Evolutionary conservation across 2,329 filamentous ascomycete species (phyloP).

Genomic region (Clathrospora elynae): DNA sequence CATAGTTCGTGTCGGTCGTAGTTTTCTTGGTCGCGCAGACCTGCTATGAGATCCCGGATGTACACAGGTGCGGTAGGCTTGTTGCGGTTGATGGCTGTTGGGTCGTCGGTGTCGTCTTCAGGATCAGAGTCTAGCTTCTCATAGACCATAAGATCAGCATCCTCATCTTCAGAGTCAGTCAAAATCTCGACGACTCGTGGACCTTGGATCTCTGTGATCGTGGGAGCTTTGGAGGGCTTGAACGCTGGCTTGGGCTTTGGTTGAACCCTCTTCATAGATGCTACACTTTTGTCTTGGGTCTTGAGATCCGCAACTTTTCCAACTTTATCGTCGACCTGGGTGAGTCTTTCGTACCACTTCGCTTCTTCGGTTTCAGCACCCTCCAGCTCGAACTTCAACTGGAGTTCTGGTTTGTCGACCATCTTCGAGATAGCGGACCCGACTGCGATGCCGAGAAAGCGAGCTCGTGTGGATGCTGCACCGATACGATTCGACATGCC

Average conservation of each 20-base stretch:
- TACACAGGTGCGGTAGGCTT: constrained; percentile 88
- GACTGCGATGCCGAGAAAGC: constrained; percentile 86
- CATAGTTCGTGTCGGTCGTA: constrained; percentile 84
- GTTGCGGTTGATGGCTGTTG: constrained; percentile 81
- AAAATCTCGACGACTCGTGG: constrained; percentile 58
- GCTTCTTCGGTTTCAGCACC: constrained; percentile 76
- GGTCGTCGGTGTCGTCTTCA: constrained; percentile 92
- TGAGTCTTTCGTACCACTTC: constrained; percentile 72
- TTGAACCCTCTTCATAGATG: not conserved
- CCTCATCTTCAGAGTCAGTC: constrained; percentile 57
- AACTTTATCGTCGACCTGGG: constrained; percentile 64
- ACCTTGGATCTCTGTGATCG: constrained; percentile 34
- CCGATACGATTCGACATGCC: constrained; percentile 84
- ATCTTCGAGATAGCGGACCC: constrained; percentile 73
- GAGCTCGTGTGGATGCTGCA: constrained; percentile 72
- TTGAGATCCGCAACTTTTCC: constrained; percentile 51
- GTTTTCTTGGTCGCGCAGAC: constrained; percentile 78
- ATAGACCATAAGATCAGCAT: constrained; percentile 75
- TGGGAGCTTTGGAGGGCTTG: constrained; percentile 15
- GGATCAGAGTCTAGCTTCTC: constrained; percentile 85
- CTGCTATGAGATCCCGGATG: constrained; percentile 79
- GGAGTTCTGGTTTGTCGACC: constrained; percentile 68
- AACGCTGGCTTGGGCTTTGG: constrained; percentile 16
- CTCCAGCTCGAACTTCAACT: constrained; percentile 82
- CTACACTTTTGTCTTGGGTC: not conserved